Evolutionary conservation across 441 rosid genomes (phyloP).

Genomic region (Manihot esculenta): DNA sequence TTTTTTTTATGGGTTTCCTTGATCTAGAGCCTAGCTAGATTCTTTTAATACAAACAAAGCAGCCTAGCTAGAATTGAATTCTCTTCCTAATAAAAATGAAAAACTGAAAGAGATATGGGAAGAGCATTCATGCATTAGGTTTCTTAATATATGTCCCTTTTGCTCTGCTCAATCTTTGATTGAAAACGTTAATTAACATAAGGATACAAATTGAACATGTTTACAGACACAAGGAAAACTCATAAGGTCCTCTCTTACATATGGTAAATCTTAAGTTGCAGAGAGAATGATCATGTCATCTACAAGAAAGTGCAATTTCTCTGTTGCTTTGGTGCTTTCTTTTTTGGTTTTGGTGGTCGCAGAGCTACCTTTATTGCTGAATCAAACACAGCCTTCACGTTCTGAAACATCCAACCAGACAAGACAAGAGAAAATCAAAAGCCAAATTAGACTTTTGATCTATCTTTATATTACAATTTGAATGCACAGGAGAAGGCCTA

Average conservation of each 20-base stretch:
- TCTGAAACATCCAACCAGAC: slow-evolving; percentile 33
- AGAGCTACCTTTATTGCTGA: slow-evolving; percentile 71
- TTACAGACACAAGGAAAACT: no score
- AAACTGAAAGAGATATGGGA: no score
- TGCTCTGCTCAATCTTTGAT: no score
- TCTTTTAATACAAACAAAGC: background rate
- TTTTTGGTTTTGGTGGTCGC: slow-evolving; percentile 73
- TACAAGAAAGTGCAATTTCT: slow-evolving; percentile 54
- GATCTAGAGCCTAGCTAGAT: background rate
- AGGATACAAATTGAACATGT: background rate
- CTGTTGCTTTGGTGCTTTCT: slow-evolving; percentile 43
- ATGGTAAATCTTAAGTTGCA: background rate
- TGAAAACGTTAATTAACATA: no score
- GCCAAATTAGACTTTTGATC: no score
- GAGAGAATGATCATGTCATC: slow-evolving; percentile 1
- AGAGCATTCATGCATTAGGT: no score
- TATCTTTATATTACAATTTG: no score
- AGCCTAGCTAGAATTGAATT: background rate
- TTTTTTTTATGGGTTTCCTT: slow-evolving; percentile 3
- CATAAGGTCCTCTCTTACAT: background rate
- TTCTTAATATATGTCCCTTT: no score
- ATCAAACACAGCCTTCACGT: slow-evolving; percentile 86
- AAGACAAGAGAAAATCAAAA: background rate
- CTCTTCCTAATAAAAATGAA: no score
- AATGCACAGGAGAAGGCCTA: background rate